Evolutionary conservation across 1,284 basidiomycete species (phyloP), one percentile per base, ranked within the genome.

Genomic region (Exsudoporus floridanus): DNA sequence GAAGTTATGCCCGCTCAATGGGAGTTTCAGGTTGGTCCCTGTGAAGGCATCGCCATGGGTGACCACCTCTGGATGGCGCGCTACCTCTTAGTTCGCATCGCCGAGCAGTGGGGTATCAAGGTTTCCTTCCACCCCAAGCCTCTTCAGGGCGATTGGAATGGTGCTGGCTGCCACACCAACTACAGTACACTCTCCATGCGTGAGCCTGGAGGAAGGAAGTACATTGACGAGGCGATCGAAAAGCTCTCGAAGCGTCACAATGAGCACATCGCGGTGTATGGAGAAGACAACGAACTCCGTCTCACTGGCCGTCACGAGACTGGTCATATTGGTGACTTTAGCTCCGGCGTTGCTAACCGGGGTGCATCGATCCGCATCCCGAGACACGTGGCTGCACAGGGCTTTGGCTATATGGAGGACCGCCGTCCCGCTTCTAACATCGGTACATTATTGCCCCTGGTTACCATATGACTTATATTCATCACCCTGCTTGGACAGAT

Each of bases 1-100:
- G 97, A 99, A 78, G 97, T 99, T 65, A 98, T 99, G 96, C 96
- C 97, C 27, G 89, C 95, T 55, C 97, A 99, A 77, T 98, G 95
- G 95, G 96, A 99, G 79, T 99, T 97, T 90, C 97, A 99, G 77
- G 94, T 99, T 65, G 96, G 96, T 56, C 96, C 96, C 37, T 98
- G 96, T 71, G 88, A 91, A 73, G 96, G 96, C 60, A 98, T 99
- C 74, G 83, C 91, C 62, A 97, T 99, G 92, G 96, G 96, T 65
- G 96, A 99, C 76, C 94, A 97, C 76, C 86, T 97, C 66, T 95
- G 92, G 92, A 93, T 97, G 83, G 92, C 94, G 41, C 91, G 94
- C 64, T 97, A 89, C 78, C 88, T 97, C 63, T 86, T 97, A 62
- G 73, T 92, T 71, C 90, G 94, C 64, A 88, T 96, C 64, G 94